Percentiles rank a stretch among this genome's conserved stretches.
Conservation (phyloP, 2,329 filamentous ascomycete genomes). For the Colletotrichum noveboracense region DNA sequence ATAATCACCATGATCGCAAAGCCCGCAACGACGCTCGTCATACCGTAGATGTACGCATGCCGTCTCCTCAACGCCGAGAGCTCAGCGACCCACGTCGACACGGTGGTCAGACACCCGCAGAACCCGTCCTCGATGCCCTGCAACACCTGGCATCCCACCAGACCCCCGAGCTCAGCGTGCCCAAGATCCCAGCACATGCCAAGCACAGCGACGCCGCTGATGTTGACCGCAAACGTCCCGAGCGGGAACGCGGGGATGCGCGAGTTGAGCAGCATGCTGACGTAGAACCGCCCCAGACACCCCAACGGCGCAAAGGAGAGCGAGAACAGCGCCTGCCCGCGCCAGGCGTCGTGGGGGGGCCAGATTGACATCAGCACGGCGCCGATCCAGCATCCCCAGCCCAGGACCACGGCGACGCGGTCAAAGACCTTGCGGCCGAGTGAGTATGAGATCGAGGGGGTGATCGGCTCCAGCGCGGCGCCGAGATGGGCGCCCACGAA, state of each 20-base stretch:
- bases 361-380: conserved; percentile 74
- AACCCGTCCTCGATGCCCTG: conserved; percentile 72
- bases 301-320: conserved; percentile 85
- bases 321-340: conserved; percentile 75
- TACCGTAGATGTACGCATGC: conserved; percentile 72
- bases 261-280: conserved; percentile 73
- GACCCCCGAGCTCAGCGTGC: conserved; percentile 61
- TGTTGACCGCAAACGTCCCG: conserved; percentile 85
- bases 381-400: conserved; percentile 78
- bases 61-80: conserved; percentile 55
- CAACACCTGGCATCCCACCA: conserved; percentile 70
- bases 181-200: conserved; percentile 82
- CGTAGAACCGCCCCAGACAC: conserved; percentile 76
- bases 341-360: conserved; percentile 78
- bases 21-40: conserved; percentile 62
- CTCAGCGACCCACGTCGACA: conserved; percentile 72
- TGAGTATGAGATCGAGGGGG: conserved; percentile 64
- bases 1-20: conserved; percentile 68
- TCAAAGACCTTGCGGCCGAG: conserved; percentile 68
- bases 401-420: conserved; percentile 66
- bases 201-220: conserved; percentile 76
- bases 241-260: conserved; percentile 74
- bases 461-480: conserved; percentile 59
- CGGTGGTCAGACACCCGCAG: conserved; percentile 69
- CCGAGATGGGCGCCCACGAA: conserved; percentile 79